Conservation (phyloP, 441 rosid genomes). For the Aquilaria agallochum region DNA sequence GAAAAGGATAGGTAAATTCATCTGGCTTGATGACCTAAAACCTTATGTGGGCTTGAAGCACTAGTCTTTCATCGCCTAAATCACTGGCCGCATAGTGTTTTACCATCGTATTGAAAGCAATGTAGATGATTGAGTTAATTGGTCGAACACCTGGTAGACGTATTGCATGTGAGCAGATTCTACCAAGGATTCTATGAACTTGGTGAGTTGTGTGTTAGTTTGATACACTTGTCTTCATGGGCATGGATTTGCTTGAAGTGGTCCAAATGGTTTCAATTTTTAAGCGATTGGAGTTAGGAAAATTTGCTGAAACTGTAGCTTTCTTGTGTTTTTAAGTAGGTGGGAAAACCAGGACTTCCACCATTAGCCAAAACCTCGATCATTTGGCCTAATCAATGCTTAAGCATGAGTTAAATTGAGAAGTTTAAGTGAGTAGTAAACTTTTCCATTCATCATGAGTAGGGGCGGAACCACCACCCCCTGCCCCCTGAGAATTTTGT, state of each 20-base stretch:
- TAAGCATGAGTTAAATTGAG: too few species aligned
- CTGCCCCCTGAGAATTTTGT: too few species aligned
- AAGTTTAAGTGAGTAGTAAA: too few species aligned
- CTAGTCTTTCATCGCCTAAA: constrained; percentile 14
- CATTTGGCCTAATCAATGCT: too few species aligned
- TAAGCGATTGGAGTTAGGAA: constrained; percentile 6
- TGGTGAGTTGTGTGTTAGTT: constrained; percentile 15
- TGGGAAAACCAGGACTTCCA: neutral
- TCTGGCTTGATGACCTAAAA: constrained; percentile 18
- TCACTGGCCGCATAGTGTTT: constrained; percentile 15
- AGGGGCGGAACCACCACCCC: too few species aligned
- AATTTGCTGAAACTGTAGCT: neutral
- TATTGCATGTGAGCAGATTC: constrained; percentile 13
- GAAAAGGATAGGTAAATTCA: constrained; percentile 24
- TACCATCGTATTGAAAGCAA: constrained; percentile 22
- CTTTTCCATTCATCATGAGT: too few species aligned
- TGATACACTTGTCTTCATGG: constrained; percentile 8
- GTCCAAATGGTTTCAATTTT: constrained; percentile 16
- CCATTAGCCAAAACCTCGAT: too few species aligned
- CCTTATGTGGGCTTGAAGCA: constrained; percentile 18
- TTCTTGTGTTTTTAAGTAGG: constrained; percentile 1
- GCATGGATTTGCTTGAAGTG: constrained; percentile 27
- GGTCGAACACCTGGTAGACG: constrained; percentile 15
- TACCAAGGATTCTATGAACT: constrained; percentile 16
- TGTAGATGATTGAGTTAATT: constrained; percentile 13